A percentile compares a stretch with the other conserved stretches of the same genome.
These are phyloP conservation scores for Phytophthora parvispora DNA, from an alignment of 352 stramenopile species.

Conservation along the genomic window DNA sequence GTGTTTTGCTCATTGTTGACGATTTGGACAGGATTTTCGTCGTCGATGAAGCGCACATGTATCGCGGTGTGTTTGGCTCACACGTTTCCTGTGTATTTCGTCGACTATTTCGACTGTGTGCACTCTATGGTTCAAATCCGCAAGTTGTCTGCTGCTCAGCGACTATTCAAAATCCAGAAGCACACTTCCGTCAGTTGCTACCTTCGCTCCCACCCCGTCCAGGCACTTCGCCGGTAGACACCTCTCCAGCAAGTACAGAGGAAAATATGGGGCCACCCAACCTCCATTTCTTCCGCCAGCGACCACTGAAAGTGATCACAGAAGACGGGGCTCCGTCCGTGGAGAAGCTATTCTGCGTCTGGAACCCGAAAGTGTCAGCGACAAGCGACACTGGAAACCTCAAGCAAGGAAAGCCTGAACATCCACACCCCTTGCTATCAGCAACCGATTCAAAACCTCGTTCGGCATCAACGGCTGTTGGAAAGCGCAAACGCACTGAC, in stretches of 20 bases:
- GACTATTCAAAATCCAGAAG: constrained; percentile 95
- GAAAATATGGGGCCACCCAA: constrained; percentile 33
- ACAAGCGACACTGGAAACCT: background rate
- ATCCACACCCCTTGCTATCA: background rate
- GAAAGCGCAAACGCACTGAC: constrained; percentile 35
- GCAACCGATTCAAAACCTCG: background rate
- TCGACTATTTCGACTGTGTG: constrained; percentile 90
- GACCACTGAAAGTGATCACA: constrained; percentile 80
- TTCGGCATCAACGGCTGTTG: background rate
- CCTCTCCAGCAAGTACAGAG: background rate
- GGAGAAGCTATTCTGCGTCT: constrained; percentile 96
- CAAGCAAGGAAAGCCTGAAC: background rate
- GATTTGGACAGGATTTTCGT: constrained; percentile 63
- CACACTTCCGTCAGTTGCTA: constrained; percentile 94
- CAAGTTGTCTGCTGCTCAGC: constrained; percentile 97
- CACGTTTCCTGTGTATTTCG: constrained; percentile 92
- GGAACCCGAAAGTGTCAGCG: constrained; percentile 91
- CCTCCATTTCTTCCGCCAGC: constrained; percentile 73
- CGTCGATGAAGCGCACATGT: constrained; percentile 95
- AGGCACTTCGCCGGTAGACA: background rate
- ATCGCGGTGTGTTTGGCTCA: constrained; percentile 91
- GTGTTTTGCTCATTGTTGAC: background rate
- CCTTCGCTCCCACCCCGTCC: constrained; percentile 58
- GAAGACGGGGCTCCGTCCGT: constrained; percentile 92
- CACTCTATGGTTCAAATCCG: constrained; percentile 80